Percentiles rank a stretch among this genome's conserved stretches.
Evolutionary conservation across 306 rosid species (phyloP).

Genomic region (Dalbergia oliveri): DNA sequence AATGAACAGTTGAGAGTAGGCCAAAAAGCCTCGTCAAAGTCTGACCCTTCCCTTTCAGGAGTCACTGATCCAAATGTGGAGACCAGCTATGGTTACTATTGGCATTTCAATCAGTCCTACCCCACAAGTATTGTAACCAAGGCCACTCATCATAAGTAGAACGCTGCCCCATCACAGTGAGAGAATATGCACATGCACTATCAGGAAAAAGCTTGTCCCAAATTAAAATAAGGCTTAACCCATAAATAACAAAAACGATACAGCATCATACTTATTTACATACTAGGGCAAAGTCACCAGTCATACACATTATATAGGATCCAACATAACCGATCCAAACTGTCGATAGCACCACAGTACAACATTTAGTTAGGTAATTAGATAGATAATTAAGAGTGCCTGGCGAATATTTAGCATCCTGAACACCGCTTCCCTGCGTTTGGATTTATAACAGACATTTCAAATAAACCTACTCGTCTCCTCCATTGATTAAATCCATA

Average conservation of each 20-base stretch:
- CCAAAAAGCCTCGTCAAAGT: too few relatives aligned
- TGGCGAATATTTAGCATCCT: slow-evolving; percentile 10
- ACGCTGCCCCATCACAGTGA: too few relatives aligned
- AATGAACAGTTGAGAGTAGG: too few relatives aligned
- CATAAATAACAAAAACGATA: neutral
- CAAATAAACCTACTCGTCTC: slow-evolving; percentile 61
- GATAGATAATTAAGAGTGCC: slow-evolving; percentile 25
- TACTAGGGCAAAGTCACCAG: neutral
- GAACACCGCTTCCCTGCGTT: neutral
- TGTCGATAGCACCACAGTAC: slow-evolving; percentile 35
- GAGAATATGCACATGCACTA: too few relatives aligned
- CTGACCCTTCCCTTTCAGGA: too few relatives aligned
- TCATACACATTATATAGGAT: neutral
- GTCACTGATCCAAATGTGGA: too few relatives aligned
- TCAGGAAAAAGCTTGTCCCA: too few relatives aligned
- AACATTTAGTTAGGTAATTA: neutral
- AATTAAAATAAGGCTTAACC: neutral
- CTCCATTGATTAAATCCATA: slow-evolving; percentile 79
- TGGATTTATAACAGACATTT: slow-evolving; percentile 21
- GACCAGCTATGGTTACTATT: too few relatives aligned
- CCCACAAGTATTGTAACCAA: too few relatives aligned
- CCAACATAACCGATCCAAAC: slow-evolving; percentile 32
- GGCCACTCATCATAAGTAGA: too few relatives aligned
- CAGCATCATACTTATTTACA: neutral
- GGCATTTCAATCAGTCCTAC: too few relatives aligned